Conservation (phyloP, 345 rosid species). For the Ricinus communis region DNA sequence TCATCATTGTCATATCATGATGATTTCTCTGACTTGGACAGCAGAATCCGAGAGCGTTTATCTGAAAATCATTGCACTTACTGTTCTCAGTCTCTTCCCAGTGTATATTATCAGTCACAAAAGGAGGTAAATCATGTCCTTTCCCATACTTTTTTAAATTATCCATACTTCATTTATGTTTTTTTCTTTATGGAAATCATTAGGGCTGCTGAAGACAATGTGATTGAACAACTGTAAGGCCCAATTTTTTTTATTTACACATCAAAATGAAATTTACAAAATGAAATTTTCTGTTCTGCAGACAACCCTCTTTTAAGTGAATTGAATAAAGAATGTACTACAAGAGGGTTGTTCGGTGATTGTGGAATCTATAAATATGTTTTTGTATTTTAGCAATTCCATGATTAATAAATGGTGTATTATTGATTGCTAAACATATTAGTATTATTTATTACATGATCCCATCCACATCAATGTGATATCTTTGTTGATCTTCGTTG, state of each 20-base stretch:
- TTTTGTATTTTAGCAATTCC: neutral
- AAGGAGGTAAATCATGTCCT: conserved; percentile 61
- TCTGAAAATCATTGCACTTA: conserved; percentile 71
- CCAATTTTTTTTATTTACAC: neutral
- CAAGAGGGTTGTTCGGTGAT: neutral
- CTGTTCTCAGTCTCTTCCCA: conserved; percentile 72
- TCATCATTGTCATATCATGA: conserved; percentile 50
- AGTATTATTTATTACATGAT: neutral
- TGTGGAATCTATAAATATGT: neutral
- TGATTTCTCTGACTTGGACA: conserved; percentile 76
- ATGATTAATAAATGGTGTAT: neutral
- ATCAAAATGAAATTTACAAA: neutral
- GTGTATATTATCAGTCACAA: conserved; percentile 74
- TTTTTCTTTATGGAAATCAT: neutral
- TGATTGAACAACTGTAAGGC: neutral
- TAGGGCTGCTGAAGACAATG: neutral
- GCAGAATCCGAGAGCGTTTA: conserved; percentile 79
- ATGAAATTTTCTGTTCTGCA: neutral
- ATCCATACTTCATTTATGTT: neutral
- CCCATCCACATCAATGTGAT: neutral
- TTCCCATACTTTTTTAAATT: neutral
- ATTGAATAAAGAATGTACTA: neutral
- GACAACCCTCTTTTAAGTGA: neutral
- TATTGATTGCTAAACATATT: neutral
- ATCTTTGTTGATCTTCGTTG: neutral